phyloP scores from a whole-genome alignment of 2,329 filamentous ascomycete species.

The Macrophomina tecta region DNA sequence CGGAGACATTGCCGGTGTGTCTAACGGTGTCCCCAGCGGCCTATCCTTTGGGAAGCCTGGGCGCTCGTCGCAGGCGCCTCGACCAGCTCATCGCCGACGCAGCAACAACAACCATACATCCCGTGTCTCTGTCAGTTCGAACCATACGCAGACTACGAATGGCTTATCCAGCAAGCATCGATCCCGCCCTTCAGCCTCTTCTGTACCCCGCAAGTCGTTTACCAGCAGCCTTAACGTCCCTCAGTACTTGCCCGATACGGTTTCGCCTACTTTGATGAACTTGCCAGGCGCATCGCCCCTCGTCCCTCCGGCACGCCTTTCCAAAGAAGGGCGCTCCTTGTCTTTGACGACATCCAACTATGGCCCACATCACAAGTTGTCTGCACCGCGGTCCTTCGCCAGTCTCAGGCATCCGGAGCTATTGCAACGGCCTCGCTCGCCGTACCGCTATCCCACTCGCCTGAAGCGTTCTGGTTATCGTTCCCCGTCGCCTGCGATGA shows the following conservation, averaged over 20 bases:
- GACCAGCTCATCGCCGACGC: constrained; percentile 41
- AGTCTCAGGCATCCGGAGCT: constrained; percentile 51
- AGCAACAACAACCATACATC: constrained; percentile 40
- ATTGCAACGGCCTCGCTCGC: constrained; percentile 44
- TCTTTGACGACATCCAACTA: constrained; percentile 48
- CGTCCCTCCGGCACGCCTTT: constrained; percentile 35
- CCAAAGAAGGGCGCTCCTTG: constrained; percentile 50
- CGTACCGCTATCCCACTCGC: constrained; percentile 51
- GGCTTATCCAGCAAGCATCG: constrained; percentile 43
- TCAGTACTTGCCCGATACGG: constrained; percentile 46
- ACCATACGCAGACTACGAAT: constrained; percentile 50
- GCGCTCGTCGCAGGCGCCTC: constrained; percentile 46
- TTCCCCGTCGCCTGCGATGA: constrained; percentile 52
- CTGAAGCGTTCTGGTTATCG: constrained; percentile 50
- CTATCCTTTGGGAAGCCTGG: constrained; percentile 46
- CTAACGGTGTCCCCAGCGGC: constrained; percentile 48
- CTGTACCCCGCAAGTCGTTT: constrained; percentile 47
- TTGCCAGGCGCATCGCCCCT: constrained; percentile 40
- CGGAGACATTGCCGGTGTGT: constrained; percentile 51
- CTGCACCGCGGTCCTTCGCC: constrained; percentile 51
- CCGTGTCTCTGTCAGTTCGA: constrained; percentile 48
- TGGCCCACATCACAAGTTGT: constrained; percentile 43
- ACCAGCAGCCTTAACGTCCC: constrained; percentile 51
- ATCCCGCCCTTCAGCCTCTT: constrained; percentile 48
- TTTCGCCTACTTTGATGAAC: constrained; percentile 43